Evolutionary conservation across 2,329 filamentous ascomycete genomes (phyloP).

Genomic region (Phyllosticta citriasiana): DNA sequence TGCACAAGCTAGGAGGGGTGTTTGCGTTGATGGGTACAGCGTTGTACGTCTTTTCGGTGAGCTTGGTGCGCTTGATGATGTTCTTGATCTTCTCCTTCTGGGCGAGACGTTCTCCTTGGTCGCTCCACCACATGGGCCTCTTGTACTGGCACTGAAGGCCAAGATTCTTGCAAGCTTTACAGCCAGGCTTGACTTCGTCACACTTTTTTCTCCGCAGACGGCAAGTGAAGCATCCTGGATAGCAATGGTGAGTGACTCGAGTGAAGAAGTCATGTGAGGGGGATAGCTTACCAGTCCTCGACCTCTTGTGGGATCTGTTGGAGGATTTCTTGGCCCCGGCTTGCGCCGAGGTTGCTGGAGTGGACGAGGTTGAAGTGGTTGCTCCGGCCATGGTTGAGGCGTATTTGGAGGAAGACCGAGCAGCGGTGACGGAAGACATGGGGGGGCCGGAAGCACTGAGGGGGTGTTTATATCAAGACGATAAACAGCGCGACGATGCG

Average conservation of each 20-base stretch:
- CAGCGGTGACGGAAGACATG: slow-evolving; percentile 27
- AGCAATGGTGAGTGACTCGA: background rate
- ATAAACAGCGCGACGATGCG: slow-evolving; percentile 26
- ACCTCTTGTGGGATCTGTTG: slow-evolving; percentile 84
- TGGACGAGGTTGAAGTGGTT: slow-evolving; percentile 42
- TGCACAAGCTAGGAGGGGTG: slow-evolving; percentile 68
- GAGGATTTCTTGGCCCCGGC: slow-evolving; percentile 41
- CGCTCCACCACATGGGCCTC: slow-evolving; percentile 94
- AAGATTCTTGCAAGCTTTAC: slow-evolving; percentile 58
- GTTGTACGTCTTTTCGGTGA: slow-evolving; percentile 69
- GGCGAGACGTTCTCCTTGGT: slow-evolving; percentile 70
- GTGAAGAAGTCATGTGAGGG: background rate
- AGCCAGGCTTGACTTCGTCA: slow-evolving; percentile 55
- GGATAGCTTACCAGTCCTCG: slow-evolving; percentile 68
- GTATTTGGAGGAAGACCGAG: slow-evolving; percentile 31
- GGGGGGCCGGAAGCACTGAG: slow-evolving; percentile 31
- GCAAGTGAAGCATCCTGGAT: slow-evolving; percentile 56
- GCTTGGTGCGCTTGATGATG: slow-evolving; percentile 94
- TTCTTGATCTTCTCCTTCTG: slow-evolving; percentile 96
- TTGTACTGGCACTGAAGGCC: slow-evolving; percentile 92
- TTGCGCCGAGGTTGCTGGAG: background rate
- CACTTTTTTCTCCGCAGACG: slow-evolving; percentile 60
- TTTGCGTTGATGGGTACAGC: slow-evolving; percentile 39
- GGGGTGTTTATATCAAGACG: slow-evolving; percentile 29
- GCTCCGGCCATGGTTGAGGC: slow-evolving; percentile 41